Evolutionary conservation across 106 monocot genomes (phyloP), one percentile per base, ranked within the genome.

Genomic region (Dioscorea zingiberensis): DNA sequence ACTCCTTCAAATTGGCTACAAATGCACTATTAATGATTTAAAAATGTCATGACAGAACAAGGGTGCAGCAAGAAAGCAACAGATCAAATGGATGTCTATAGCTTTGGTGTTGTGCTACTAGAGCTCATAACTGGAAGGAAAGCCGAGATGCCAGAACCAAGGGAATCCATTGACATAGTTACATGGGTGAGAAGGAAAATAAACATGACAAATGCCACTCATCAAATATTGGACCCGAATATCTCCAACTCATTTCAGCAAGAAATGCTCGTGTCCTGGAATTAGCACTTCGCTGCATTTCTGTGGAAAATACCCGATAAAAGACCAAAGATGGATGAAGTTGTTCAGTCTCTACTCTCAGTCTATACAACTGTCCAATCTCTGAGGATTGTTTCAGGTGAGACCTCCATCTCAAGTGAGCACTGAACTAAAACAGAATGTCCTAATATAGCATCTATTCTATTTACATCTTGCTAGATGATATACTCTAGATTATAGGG

Each of bases 21-120:
- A 49, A 13, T 51, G 2, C 18, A 51, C 51, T 18, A 51, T 15
- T 16, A 51, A 19, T 51, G 1, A 19, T 5, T 13, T n/a, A 15
- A 5, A 51, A 16, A 51, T 51, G 21, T 59, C 62, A 24, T 51
- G 21, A 26, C 76, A 89, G 89, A 89, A 59, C n/a, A 63, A 21
- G 63, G 61, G 8, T 85, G 64, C 60, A 53, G 54, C 8, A 80
- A 82, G 68, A 83, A 82, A 68, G 69, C 85, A 65, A 80, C 85
- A 8, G 79, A 85, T 25, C 70, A 76, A 46, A 83, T 85, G 85
- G 89, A 89, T 67, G 74, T 89, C 22, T 89, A 82, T 51, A 74
- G 89, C 77, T 89, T 77, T 28, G 89, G 89, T 0, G 89, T 89
- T 1, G 71, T 89, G 56, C 69, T 89, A 10, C 74, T 89, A 2